A percentile compares a stretch with the other conserved stretches of the same genome.
These are phyloP conservation scores for Cyberlindnera misumaiensis DNA, from an alignment of 805 yeast species.

Conservation along the genomic window DNA sequence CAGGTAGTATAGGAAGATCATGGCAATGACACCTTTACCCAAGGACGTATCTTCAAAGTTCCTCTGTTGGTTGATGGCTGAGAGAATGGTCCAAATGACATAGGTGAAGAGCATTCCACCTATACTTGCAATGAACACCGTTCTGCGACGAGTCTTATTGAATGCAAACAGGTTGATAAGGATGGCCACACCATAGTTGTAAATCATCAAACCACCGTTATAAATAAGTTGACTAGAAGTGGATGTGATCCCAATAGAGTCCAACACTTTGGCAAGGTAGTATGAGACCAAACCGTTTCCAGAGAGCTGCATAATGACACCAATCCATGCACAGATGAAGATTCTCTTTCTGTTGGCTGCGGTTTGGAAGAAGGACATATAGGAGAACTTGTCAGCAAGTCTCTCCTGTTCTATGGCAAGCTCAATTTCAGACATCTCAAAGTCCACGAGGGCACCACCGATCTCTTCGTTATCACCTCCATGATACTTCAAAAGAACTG, in stretches of 20 bases:
- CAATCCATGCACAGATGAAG: slow-evolving; percentile 27
- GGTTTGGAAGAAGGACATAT: slow-evolving; percentile 31
- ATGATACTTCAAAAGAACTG: slow-evolving; percentile 32
- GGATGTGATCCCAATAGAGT: slow-evolving; percentile 47
- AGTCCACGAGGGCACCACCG: slow-evolving; percentile 26
- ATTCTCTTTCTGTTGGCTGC: slow-evolving; percentile 36
- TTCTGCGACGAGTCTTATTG: slow-evolving; percentile 30
- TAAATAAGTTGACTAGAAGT: slow-evolving; percentile 38
- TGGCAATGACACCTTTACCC: slow-evolving; percentile 42
- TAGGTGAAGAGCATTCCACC: slow-evolving; percentile 31
- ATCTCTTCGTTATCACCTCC: slow-evolving; percentile 26
- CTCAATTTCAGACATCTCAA: slow-evolving; percentile 35
- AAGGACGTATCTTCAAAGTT: slow-evolving; percentile 33
- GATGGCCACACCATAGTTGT: slow-evolving; percentile 33
- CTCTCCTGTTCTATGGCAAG: slow-evolving; percentile 36
- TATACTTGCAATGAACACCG: slow-evolving; percentile 29
- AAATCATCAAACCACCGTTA: slow-evolving; percentile 45
- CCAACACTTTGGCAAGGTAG: slow-evolving; percentile 43
- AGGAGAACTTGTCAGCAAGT: slow-evolving; percentile 25
- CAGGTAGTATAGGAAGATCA: slow-evolving; percentile 41
- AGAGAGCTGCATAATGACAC: slow-evolving; percentile 36
- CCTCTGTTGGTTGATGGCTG: slow-evolving; percentile 39
- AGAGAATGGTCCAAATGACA: slow-evolving; percentile 38
- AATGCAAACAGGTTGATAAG: slow-evolving; percentile 25
- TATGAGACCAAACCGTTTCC: slow-evolving; percentile 49